phyloP scores from a whole-genome alignment of 129 eudicot species.

The Lactuca saligna region DNA sequence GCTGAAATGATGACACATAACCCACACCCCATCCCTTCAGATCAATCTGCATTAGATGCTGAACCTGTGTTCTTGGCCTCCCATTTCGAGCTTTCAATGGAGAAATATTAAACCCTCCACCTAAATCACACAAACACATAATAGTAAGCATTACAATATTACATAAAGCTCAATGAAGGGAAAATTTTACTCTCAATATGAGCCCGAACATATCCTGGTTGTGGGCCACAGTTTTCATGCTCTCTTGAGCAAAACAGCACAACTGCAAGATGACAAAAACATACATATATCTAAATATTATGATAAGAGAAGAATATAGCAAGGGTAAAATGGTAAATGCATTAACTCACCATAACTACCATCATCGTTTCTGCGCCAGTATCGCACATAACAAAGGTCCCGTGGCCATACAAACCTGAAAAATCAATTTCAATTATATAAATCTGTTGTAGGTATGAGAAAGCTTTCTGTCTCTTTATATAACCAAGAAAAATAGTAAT shows the following conservation, averaged over 20 bases:
- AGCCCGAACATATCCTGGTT: slow-evolving; percentile 93
- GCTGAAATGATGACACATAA: slow-evolving; percentile 83
- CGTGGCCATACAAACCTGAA: slow-evolving; percentile 91
- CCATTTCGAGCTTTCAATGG: slow-evolving; percentile 88
- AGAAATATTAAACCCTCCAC: slow-evolving; percentile 94
- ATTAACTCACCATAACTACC: slow-evolving; percentile 76
- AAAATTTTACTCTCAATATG: slow-evolving; percentile 82
- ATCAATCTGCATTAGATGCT: slow-evolving; percentile 98
- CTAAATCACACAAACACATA: slow-evolving; percentile 36
- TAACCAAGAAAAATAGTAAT: background rate
- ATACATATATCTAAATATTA: background rate
- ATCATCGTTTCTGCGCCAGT: slow-evolving; percentile 97
- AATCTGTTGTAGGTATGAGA: background rate
- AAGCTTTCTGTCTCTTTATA: background rate
- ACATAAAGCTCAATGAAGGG: background rate
- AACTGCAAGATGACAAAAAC: slow-evolving; percentile 52
- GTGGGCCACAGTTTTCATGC: slow-evolving; percentile 87
- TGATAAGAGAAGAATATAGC: slow-evolving; percentile 2
- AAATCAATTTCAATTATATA: slow-evolving; percentile 15
- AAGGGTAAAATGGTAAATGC: slow-evolving; percentile 11
- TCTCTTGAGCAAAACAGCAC: slow-evolving; percentile 85
- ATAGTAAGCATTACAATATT: slow-evolving; percentile 8
- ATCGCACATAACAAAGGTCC: slow-evolving; percentile 93
- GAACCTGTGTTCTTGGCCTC: slow-evolving; percentile 89
- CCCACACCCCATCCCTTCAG: slow-evolving; percentile 98